Evolutionary conservation across 2,329 filamentous ascomycete genomes (phyloP), one percentile per base, ranked within the genome.

Genomic region (Xylaria sp.): DNA sequence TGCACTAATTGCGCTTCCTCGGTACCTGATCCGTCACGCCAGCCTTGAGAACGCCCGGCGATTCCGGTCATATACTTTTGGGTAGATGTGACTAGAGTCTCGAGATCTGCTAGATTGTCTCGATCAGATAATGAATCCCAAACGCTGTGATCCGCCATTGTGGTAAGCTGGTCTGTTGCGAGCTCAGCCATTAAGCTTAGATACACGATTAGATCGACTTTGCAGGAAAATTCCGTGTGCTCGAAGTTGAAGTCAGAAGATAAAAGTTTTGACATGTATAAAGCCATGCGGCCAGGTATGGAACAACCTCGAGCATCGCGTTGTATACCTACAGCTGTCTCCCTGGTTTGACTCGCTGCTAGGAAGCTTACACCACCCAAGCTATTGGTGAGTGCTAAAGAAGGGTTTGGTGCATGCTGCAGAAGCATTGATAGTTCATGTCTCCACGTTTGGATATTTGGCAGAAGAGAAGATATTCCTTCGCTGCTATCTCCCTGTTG

Each of bases 311-410:
- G 84, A 3, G 83, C 79, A 72, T 97, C 93, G 45, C 89, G 82
- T 33, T 74, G 65, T 23, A 76, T 46, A 69, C 71, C 60, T 60
- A 2, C 50, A 17, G 40, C 60, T n/a, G 49, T 14, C n/a, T 66
- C 64, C 47, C 62, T 67, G 25, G 71, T 57, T 0, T 73, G 57
- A 4, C 70, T 67, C 11, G 78, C 73, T 0, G 90, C 81, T 2
- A 97, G 77, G 67, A 90, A 88, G 5, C 91, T 84, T 0, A 87
- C 86, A 3, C 92, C 92, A 0, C 86, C 87, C 6, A 97, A 79
- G 23, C 83, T 83, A 71, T 88, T 94, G 2, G 89, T 92, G 4
- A 97, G 85, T 0, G 92, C 87, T 2, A 96, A 77, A 0, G 92
- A 88, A 4, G 85, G 80, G 63, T 86, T 85, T 2, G 88, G 83